phyloP scores from a whole-genome alignment of 176 grass and related monocot genomes.

The Hordeum vulgare region MorexV3_pseudomolecules_assembly NC_058523.1:394393351-394393850 shows the following conservation, averaged over 20 bases:
- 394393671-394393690: constrained; percentile 1
- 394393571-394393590: constrained; percentile 22
- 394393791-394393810: background rate
- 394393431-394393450: constrained; percentile 12
- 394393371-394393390: background rate
- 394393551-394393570: background rate
- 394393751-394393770: background rate
- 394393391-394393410: background rate
- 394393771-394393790: background rate
- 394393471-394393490: background rate
- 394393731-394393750: constrained; percentile 2
- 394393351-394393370: constrained; percentile 30
- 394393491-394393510: background rate
- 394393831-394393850: no score
- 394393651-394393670: background rate
- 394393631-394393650: constrained; percentile 11
- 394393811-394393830: background rate
- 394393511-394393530: background rate
- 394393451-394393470: background rate
- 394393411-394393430: background rate
- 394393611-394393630: constrained; percentile 3
- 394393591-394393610: constrained; percentile 7
- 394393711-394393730: background rate
- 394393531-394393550: background rate
- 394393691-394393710: background rate